Conservation (phyloP, 345 rosid genomes). For the Citrus maxima region DNA sequence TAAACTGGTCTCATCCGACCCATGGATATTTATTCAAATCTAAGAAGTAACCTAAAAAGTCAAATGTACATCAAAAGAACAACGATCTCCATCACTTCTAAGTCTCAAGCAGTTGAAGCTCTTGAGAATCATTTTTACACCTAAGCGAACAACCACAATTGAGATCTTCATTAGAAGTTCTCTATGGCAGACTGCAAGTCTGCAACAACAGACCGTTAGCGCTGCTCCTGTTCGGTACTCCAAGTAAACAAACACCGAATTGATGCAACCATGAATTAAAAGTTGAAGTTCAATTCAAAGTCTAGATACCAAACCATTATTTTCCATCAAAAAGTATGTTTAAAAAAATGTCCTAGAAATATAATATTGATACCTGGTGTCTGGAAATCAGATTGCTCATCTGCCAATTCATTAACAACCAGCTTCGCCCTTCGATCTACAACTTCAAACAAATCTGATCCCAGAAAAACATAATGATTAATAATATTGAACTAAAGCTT, state of each 20-base stretch:
- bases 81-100: not conserved
- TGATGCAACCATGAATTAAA: conserved; percentile 8
- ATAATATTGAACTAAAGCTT: conserved; percentile 2
- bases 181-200: not conserved
- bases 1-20: not conserved
- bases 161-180: not conserved
- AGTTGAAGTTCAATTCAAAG: not conserved
- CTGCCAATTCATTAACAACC: conserved; percentile 79
- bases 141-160: not conserved
- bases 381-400: conserved; percentile 65
- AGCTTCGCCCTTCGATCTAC: conserved; percentile 97
- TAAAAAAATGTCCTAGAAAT: not conserved
- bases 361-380: conserved; percentile 46
- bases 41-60: not conserved
- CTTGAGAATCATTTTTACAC: not conserved
- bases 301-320: not conserved
- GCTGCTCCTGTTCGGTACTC: not conserved
- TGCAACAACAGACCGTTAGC: not conserved
- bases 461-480: conserved; percentile 9
- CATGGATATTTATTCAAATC: not conserved
- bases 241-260: not conserved
- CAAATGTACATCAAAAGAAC: not conserved
- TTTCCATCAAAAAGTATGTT: not conserved
- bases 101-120: not conserved
- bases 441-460: conserved; percentile 84